Evolutionary conservation across 345 rosid genomes (phyloP).

Genomic region (Aethionema arabicum): DNA sequence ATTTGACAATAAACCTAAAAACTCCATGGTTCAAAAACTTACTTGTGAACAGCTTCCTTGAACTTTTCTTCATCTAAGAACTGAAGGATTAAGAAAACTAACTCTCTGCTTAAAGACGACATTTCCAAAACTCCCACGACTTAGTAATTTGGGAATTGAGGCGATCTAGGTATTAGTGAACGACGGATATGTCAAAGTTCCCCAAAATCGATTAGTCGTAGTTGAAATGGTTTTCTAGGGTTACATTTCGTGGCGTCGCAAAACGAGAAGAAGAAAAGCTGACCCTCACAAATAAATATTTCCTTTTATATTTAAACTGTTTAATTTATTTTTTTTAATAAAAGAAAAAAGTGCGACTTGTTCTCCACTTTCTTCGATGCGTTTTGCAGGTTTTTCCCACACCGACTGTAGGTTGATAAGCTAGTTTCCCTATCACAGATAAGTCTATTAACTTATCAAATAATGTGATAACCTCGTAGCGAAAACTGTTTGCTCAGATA

Average conservation of each 20-base stretch:
- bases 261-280: constrained; percentile 30
- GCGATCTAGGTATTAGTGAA: constrained; percentile 28
- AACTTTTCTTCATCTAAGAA: constrained; percentile 56
- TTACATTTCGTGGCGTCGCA: constrained; percentile 34
- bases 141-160: not conserved
- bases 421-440: not conserved
- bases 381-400: constrained; percentile 31
- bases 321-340: not conserved
- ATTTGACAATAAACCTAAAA: not conserved
- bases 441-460: not conserved
- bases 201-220: constrained; percentile 28
- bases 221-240: constrained; percentile 39
- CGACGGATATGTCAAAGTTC: constrained; percentile 12
- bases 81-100: constrained; percentile 62
- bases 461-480: constrained; percentile 35
- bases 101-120: constrained; percentile 70
- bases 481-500: constrained; percentile 28
- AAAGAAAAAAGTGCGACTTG: constrained; percentile 37
- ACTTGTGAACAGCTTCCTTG: constrained; percentile 59
- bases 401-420: constrained; percentile 35
- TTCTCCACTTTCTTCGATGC: constrained; percentile 46
- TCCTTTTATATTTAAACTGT: constrained; percentile 13
- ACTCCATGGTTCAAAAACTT: constrained; percentile 18
- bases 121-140: constrained; percentile 25
- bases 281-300: constrained; percentile 25